phyloP scores from a whole-genome alignment of 139 green algal species.

The Microglena sp. region DNA sequence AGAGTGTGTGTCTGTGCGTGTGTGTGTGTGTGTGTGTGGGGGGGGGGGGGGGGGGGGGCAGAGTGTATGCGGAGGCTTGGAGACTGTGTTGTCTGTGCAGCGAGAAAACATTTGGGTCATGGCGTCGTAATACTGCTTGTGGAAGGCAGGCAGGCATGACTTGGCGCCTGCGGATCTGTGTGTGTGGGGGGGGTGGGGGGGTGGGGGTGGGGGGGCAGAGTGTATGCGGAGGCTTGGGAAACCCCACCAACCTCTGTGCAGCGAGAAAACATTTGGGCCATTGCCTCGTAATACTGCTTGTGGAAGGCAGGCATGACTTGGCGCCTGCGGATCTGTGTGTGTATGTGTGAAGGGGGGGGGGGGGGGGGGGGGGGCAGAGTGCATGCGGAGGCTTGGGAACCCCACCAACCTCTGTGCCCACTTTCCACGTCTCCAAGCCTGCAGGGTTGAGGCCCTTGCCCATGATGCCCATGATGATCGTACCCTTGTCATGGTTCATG shows the following conservation, averaged over 20 bases:
- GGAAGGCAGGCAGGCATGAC: conserved; percentile 95
- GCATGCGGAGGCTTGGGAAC: background rate
- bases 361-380: background rate
- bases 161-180: conserved; percentile 56
- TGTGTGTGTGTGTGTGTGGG: too few species aligned
- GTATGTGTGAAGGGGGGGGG: conserved; percentile 1
- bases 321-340: conserved; percentile 49
- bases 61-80: too few species aligned
- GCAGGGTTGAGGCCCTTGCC: conserved; percentile 95
- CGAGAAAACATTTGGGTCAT: conserved; percentile 79
- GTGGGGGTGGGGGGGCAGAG: too few species aligned
- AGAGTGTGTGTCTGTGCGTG: conserved; percentile 6
- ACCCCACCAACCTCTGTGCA: too few species aligned
- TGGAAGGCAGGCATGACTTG: conserved; percentile 94
- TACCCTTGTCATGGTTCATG: too few species aligned
- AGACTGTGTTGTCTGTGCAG: conserved; percentile 50
- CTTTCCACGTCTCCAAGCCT: conserved; percentile 56
- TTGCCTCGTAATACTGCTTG: conserved; percentile 83
- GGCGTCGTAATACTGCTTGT: conserved; percentile 85
- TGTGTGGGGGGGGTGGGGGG: too few species aligned
- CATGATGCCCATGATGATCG: too few species aligned
- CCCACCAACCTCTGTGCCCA: conserved; percentile 20
- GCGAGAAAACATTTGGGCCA: conserved; percentile 73
- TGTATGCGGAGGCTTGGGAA: too few species aligned
- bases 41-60: too few species aligned